Evolutionary conservation across 75 land plant genomes (phyloP), one percentile per base, ranked within the genome.

Genomic region (Pinus albicaulis): DNA sequence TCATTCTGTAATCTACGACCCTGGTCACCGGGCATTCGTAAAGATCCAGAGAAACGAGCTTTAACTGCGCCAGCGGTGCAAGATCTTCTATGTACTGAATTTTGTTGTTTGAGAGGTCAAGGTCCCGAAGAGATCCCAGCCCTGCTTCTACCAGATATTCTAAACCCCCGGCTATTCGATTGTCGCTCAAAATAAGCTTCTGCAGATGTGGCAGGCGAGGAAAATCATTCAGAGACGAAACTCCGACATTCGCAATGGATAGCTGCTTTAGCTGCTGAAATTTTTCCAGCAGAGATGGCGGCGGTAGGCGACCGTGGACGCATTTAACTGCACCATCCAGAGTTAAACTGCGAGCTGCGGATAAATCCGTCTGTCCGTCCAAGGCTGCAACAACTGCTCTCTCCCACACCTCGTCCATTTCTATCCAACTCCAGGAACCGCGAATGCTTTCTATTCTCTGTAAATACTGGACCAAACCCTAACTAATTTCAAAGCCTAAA

Each of bases 321-420:
- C 96, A 93, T 84, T 95, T 95, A 14, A 93, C 92, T 4, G 86
- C 85, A 0, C 98, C 96, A 80, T 95, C 98, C 23, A 95, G 83
- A 11, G 92, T 95, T 19, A 95, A 84, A 20, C 84, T 77, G 57
- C 84, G 76, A 4, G 76, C 87, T 1, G 85, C 28, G 11, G 65
- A 66, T 1, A 76, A 28, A 57, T 85, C 87, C 16, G 74, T 26
- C 28, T 77, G 81, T 12, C 89, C 93, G 19, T 87, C 93, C 14
- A 86, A 70, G 7, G 98, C 98, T 59, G 86, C 75, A 68, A 88
- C 92, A 48, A 95, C 93, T 59, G 98, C 98, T 28, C 87, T 83
- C 80, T 89, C 91, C 98, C 98, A 95, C 57, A 90, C 89, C 79
- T 93, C 96, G 59, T 95, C 98, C 98, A 93, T 93, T 72, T 0